Evolutionary conservation across 202 grass and related monocot species (phyloP), one percentile per base, ranked within the genome.

Genomic region (Panicum virgatum): DNA sequence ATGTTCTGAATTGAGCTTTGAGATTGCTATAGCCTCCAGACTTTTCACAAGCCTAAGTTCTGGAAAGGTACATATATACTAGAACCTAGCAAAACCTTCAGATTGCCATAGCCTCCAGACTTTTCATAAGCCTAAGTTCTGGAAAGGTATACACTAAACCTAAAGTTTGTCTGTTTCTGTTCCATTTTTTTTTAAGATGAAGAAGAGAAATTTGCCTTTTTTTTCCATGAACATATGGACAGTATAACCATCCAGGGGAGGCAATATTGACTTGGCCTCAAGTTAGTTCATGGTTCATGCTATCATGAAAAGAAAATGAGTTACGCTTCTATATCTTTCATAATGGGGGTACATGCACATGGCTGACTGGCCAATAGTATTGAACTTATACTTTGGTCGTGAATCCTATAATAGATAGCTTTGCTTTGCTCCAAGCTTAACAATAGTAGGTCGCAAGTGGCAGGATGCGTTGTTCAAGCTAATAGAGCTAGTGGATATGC

Each of bases 401-500:
- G 44, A 63, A 20, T 2, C 54, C 54, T 1, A 18, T 70, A 22
- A 15, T n/a, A 27, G 13, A 8, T 72, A 72, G 29, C 29, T 73
- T 77, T 62, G 14, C 15, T 56, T 53, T 20, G 64, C 29, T 77
- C 13, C 53, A 77, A 70, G 78, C 63, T 45, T 82, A 45, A 53
- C 48, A 19, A 27, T 59, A 38, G 39, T 78, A 73, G 32, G 40
- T 51, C 43, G 74, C 59, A 79, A 42, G 56, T 36, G 27, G 43
- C 26, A 1, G 20, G 43, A 23, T 62, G 14, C 27, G 19, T 53
- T 80, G 61, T 56, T 79, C 46, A 38, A 25, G 59, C 60, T 80
- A 79, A 27, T 50, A 70, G 29, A 80, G 61, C 69, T 80, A 60
- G 80, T 84, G 81, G 81, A 88, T 80, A 62, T 80, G 68, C 32